Evolutionary conservation across 1,139 yeast species (phyloP).

Genomic region (Blastobotrys raffinosifermentans): DNA sequence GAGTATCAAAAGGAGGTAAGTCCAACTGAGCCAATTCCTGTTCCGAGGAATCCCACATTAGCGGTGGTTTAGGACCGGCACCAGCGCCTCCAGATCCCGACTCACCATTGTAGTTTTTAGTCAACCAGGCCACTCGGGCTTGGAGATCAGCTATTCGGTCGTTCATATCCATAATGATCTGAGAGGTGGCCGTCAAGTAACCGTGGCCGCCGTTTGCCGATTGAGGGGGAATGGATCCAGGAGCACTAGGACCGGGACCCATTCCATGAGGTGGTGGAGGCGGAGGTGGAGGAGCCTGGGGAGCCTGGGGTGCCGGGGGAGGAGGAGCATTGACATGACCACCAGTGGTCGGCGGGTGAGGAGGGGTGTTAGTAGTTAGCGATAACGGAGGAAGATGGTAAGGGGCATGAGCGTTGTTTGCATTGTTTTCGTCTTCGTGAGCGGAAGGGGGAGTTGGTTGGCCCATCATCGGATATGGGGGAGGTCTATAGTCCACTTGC

Average conservation of each 20-base stretch:
- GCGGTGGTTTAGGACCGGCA: slow-evolving; percentile 4
- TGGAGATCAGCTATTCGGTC: slow-evolving; percentile 2
- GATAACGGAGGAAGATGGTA: too few species aligned
- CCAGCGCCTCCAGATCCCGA: too few species aligned
- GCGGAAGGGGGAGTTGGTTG: background rate
- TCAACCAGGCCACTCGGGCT: background rate
- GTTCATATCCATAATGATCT: background rate
- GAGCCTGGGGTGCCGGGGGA: background rate
- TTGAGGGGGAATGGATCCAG: background rate
- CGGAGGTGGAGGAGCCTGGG: background rate
- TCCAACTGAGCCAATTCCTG: slow-evolving; percentile 31
- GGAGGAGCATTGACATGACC: background rate
- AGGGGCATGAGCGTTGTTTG: too few species aligned
- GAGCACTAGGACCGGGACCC: background rate
- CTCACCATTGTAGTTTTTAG: background rate
- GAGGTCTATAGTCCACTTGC: background rate
- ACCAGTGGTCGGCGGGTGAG: slow-evolving; percentile 1
- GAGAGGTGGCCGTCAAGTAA: background rate
- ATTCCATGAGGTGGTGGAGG: background rate
- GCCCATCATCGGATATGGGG: slow-evolving; percentile 1
- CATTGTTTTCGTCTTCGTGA: background rate
- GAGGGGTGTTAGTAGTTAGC: slow-evolving; percentile 3
- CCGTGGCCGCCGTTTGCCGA: background rate
- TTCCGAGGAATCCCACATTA: slow-evolving; percentile 12
- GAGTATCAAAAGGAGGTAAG: slow-evolving; percentile 41